Percentiles rank a stretch among this genome's conserved stretches.
phyloP scores from a whole-genome alignment of 2,329 filamentous ascomycete genomes.

The Claviceps purpurea region DNA sequence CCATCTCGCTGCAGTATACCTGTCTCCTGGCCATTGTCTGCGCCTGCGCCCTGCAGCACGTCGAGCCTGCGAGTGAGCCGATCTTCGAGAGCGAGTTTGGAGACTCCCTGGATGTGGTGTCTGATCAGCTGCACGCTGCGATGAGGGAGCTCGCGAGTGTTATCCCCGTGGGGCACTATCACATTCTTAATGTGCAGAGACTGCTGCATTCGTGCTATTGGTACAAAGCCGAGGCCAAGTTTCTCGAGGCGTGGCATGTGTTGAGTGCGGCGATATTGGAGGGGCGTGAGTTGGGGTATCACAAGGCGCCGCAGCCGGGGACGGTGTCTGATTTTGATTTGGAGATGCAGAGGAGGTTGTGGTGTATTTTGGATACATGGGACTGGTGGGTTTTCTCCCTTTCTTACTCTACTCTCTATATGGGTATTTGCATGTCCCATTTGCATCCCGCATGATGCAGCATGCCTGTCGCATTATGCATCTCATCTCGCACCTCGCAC shows the following conservation, averaged over 20 bases:
- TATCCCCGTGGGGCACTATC: slow-evolving; percentile 15
- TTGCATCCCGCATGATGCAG: too few species aligned
- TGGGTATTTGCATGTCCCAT: too few species aligned
- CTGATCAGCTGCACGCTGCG: slow-evolving; percentile 13
- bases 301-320: slow-evolving; percentile 10
- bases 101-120: slow-evolving; percentile 9
- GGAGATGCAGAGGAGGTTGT: slow-evolving; percentile 19
- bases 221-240: slow-evolving; percentile 20
- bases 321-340: slow-evolving; percentile 15
- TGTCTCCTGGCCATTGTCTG: slow-evolving; percentile 17
- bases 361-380: slow-evolving; percentile 21
- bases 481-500: too few species aligned
- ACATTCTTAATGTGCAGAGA: slow-evolving; percentile 16
- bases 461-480: too few species aligned
- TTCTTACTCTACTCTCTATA: too few species aligned
- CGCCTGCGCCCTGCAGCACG: slow-evolving; percentile 17
- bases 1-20: slow-evolving; percentile 16
- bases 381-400: slow-evolving; percentile 16
- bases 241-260: slow-evolving; percentile 19
- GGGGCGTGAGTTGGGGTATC: slow-evolving; percentile 16
- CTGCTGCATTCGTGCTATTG: slow-evolving; percentile 19
- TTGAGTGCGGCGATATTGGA: slow-evolving; percentile 19
- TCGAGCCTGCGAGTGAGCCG: slow-evolving; percentile 10
- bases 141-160: slow-evolving; percentile 14
- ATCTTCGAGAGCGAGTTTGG: slow-evolving; percentile 12